These are phyloP conservation scores for Tuber borchii DNA, from an alignment of 495 filamentous ascomycete species.

Conservation along the genomic window DNA sequence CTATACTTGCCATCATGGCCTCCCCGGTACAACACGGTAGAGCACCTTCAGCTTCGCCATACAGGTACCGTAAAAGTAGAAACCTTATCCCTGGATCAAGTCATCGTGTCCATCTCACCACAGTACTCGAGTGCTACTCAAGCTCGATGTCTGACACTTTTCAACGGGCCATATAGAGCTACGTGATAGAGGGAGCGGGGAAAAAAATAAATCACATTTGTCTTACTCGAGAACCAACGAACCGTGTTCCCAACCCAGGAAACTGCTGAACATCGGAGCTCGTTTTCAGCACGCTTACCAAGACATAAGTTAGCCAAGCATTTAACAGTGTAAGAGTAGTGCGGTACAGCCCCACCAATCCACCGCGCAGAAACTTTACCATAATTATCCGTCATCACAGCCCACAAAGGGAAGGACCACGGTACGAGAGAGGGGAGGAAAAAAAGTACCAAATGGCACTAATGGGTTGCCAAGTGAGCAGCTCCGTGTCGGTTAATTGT, in stretches of 20 bases:
- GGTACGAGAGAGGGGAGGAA: not conserved
- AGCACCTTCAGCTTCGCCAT: not conserved
- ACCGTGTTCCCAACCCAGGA: not conserved
- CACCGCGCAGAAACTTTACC: not conserved
- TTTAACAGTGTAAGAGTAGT: not conserved
- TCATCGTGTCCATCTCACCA: not conserved
- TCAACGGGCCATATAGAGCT: not conserved
- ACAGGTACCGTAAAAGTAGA: not conserved
- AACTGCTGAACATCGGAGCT: not conserved
- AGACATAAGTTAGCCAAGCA: not conserved
- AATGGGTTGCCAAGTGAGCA: not conserved
- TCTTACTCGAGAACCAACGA: not conserved
- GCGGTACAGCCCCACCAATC: not conserved
- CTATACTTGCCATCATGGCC: not conserved
- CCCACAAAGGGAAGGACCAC: not conserved
- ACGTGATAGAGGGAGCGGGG: not conserved
- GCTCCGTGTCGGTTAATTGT: not conserved
- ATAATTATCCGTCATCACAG: not conserved
- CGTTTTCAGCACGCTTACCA: not conserved
- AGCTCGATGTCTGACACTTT: not conserved
- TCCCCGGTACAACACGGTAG: not conserved
- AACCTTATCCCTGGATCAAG: not conserved
- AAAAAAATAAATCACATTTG: not conserved
- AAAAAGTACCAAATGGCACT: not conserved
- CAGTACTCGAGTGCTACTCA: not conserved